Conservation (phyloP, 306 rosid genomes). For the Prunus padus region DNA sequence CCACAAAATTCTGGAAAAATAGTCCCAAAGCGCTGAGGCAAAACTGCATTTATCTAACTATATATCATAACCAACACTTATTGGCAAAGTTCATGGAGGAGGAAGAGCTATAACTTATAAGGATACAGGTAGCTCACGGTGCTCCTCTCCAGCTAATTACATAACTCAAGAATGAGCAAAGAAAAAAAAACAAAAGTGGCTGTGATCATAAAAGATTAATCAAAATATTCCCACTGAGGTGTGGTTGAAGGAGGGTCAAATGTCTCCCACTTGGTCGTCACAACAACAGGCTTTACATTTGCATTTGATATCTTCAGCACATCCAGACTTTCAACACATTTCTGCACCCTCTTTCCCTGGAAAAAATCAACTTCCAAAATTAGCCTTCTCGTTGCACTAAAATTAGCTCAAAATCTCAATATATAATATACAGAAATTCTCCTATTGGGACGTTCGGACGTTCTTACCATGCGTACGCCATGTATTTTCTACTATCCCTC, state of each 20-base stretch:
- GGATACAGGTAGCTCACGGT: constrained; percentile 21
- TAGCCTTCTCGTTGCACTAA: background rate
- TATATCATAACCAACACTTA: too few relatives aligned
- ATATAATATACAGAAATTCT: too few relatives aligned
- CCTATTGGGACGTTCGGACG: too few relatives aligned
- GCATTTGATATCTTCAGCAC: constrained; percentile 60
- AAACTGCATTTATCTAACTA: too few relatives aligned
- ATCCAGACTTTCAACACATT: constrained; percentile 74
- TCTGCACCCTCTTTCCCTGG: constrained; percentile 77
- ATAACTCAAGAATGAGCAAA: constrained; percentile 7
- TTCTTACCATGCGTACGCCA: too few relatives aligned
- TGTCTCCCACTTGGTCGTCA: constrained; percentile 82
- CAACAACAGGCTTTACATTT: constrained; percentile 49
- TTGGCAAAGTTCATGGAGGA: background rate
- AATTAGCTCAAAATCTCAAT: too few relatives aligned
- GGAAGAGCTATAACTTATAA: background rate
- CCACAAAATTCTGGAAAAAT: too few relatives aligned
- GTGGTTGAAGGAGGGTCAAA: constrained; percentile 49
- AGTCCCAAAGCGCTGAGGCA: too few relatives aligned
- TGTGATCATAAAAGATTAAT: constrained; percentile 8
- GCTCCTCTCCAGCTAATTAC: constrained; percentile 17
- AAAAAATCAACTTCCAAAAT: background rate
- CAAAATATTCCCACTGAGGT: constrained; percentile 39
- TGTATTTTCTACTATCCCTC: too few relatives aligned
- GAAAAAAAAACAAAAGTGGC: background rate